Base-by-base conservation (phyloP, 2,329 filamentous ascomycete species). In the Zalaria sp. region DNA sequence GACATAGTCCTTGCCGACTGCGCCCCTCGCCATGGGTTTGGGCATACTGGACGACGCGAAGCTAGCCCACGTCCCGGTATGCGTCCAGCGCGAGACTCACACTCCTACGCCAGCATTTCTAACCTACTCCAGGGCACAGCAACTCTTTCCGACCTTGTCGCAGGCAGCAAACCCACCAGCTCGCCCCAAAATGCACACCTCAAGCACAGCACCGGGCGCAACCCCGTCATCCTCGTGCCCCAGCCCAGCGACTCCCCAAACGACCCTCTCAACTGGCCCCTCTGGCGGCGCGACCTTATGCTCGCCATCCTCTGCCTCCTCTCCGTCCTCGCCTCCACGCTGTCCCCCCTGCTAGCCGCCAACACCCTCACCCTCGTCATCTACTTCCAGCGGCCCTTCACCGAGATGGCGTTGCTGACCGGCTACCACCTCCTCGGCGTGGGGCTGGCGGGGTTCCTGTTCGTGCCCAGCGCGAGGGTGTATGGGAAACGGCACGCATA, bases 401-500 rank as follows among this genome's bases (percentile, higher is more conserved):
- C 81, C n/a, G 67, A 79, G 35, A 77, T 88, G 44, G 87, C 87
- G 3, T 67, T 91, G 8, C 65, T 94, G 34, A 95, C 88, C 0
- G 88, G 87, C 41, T 93, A 88, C 60, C 88, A 86, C 58, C 71
- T 95, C 18, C 74, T 88, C 27, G 89, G 86, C 18, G 83, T 86
- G 3, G 87, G 85, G 7, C 67, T 86, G 9, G 81, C 82, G 1
- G 87, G 84, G 39, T 77, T 91, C 58, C 70, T 95, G 49, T 88
- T 88, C 61, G 87, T 95, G 3, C 84, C 89, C 0, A 84, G 81
- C 1, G 86, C 84, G 18, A 77, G 88, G 43, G 81, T 95, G 48
- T 95, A 85, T 83, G 89, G 89, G 34, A 95, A 94, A 62, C 74
- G 88, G 34, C 89, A 95, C 65, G 65, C 87, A 10, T 95, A 93